Evolutionary conservation across 345 rosid genomes (phyloP), one percentile per base, ranked within the genome.

Genomic region (Pugionium dolabratum): DNA sequence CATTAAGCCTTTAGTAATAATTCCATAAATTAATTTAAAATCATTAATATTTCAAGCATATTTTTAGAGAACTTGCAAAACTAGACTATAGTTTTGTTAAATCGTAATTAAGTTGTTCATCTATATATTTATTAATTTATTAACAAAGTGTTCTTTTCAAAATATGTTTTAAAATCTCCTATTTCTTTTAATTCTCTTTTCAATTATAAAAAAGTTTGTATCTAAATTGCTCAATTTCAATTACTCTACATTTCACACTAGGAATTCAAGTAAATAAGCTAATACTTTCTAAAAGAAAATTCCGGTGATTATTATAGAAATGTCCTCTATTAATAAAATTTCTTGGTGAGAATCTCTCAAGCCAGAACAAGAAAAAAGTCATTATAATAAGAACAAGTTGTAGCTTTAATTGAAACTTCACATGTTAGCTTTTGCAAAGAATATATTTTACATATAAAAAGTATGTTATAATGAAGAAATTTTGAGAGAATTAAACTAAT

Each of bases 361-460:
- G 48, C 36, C 7, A 51, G 5, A 25, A 50, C 29, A 35, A 30
- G 48, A 51, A 11, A 26, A 9, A 52, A 11, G 48, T 30, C 32
- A 31, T 28, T 29, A 40, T 58, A 30, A 18, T 46, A 37, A 57
- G 59, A 68, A 40, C 50, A 18, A 49, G 72, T 53, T 35, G 55
- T 52, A 70, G 67, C 75, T 70, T 61, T 70, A 30, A 27, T 26
- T 53, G 33, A 35, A 30, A 2, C 5, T 48, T 70, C 75, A 54
- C 69, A 62, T 70, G 75, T 37, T 27, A 62, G 69, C 68, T 37
- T 54, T 55, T 62, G 63, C 49, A 61, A 51, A 51, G 39, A 49
- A 34, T 42, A 40, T 10, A 25, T 2, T 4, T 7, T 58, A 10
- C 5, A 47, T 11, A 55, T 30, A 66, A 31, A 26, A 27, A 35